Conservation (phyloP, 2,329 filamentous ascomycete genomes). For the Plenodomus lindquistii region DNA sequence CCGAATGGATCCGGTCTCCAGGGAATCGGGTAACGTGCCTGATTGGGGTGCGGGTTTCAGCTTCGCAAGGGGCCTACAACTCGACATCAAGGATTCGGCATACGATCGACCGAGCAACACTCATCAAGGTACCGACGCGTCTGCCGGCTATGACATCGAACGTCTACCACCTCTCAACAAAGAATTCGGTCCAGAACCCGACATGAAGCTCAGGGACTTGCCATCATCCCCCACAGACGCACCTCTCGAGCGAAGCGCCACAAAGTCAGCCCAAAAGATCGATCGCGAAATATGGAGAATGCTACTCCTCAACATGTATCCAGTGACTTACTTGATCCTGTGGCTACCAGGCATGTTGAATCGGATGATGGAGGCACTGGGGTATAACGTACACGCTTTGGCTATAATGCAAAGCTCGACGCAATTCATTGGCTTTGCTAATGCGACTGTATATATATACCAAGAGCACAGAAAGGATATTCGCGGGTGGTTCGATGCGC, state of each 20-base stretch:
- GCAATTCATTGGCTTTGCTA: constrained; percentile 26
- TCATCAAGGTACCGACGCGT: no score
- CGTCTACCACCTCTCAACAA: no score
- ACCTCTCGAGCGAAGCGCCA: constrained; percentile 2
- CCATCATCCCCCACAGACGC: not conserved
- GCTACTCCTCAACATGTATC: constrained; percentile 41
- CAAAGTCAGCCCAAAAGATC: constrained; percentile 1
- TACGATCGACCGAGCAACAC: not conserved
- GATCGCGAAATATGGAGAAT: constrained; percentile 30
- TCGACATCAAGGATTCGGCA: not conserved
- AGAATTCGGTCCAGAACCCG: no score
- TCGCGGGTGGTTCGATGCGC: no score
- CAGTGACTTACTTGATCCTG: constrained; percentile 37
- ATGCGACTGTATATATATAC: constrained; percentile 22
- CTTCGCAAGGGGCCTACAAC: not conserved
- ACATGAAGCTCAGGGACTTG: not conserved
- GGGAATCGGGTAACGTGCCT: not conserved
- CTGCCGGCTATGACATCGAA: no score
- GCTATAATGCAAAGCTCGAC: constrained; percentile 20
- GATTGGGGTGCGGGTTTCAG: not conserved
- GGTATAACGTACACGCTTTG: constrained; percentile 8
- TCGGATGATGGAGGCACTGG: constrained; percentile 22
- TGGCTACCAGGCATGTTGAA: constrained; percentile 40
- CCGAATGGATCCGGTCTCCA: not conserved
- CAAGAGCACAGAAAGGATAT: constrained; percentile 15